Base-by-base conservation (phyloP, 2,329 filamentous ascomycete genomes). In the Cytospora schulzeri region DNA sequence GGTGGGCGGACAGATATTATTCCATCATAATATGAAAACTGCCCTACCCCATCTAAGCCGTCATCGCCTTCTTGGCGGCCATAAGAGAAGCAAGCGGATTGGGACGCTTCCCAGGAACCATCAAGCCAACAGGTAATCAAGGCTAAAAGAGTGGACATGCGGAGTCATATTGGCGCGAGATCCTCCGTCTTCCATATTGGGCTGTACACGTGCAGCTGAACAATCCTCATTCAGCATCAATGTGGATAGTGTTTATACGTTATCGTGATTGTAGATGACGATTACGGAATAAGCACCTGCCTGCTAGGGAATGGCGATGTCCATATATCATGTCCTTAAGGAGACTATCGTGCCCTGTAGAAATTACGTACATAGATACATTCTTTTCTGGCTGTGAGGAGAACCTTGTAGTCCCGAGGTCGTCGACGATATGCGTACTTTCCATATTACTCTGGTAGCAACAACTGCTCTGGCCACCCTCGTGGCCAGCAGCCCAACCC, bases 391-490 rank as follows among this genome's bases (percentile, higher is more conserved):
- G 35, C 17, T 38, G 3, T 12, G 11, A 38, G 35, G 35, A 38
- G 35, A 1, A 15, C 17, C 35, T 15, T 17, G 8, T 35, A 15
- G 33, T n/a, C n/a, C n/a, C n/a, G n/a, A n/a, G n/a, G n/a, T n/a
- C 35, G 38, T 41, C 38, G 38, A 41, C 26, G 45, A 33, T 19
- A 62, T 62, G 59, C 52, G 33, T n/a, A 24, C 52, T 22, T 17
- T 19, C 11, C 26, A 28, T 17, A 4, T 55, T 9, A 17, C 5
- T 6, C 33, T 35, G 14, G 22, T 50, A 17, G 4, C 50, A 14
- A 22, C 38, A 26, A 53, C 52, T 56, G 28, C 51, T 33, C 29
- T 53, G 7, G 59, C 59, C 22, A 28, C 52, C n/a, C 35, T 52
- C 19, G 59, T 28, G 7, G 22, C 33, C 5, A 41, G 38, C 52